Evolutionary conservation across 2,329 filamentous ascomycete genomes (phyloP), one percentile per base, ranked within the genome.

Genomic region (Alternaria gaisen): DNA sequence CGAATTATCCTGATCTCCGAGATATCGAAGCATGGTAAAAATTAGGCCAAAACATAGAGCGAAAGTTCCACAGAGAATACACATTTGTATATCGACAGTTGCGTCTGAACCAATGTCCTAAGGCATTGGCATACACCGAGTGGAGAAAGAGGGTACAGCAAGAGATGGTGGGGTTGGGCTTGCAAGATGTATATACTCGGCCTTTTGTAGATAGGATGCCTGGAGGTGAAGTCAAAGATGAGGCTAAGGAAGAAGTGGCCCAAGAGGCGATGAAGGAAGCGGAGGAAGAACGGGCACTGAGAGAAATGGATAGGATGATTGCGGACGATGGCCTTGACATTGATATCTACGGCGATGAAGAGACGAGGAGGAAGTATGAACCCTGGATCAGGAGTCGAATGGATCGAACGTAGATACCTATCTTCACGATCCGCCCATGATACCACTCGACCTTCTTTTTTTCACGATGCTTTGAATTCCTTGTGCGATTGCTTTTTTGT

Each of bases 291-390:
- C 32, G 30, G 42, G 30, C 14, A 18, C 8, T 3, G 26, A 16
- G 5, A 18, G 36, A 47, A 8, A n/a, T 46, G 7, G 32, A 54
- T 12, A 34, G n/a, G n/a, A 41, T n/a, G 40, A 5, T 46, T 12
- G 48, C 51, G 20, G 42, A 58, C 8, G 56, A 47, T 12, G 56
- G 22, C 2, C 40, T 58, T 58, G 48, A 58, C 40, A 54, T 54
- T 34, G 56, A 58, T 8, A 54, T 58, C 26, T 58, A 41, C 36
- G 56, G 48, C 3, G 56, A 58, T 24, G 48, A 58, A 11, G 56
- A 54, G 41, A 58, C 56, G 24, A 16, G 50, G 41, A 32, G 38
- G 36, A 57, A 52, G 42, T 58, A 54, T 47, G 56, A 46, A 22
- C 47, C 48, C 8, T 53, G 48, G 46, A 53, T 58, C 26, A 50